These are phyloP conservation scores for Phytopythium montanum DNA, from an alignment of 352 stramenopile genomes.

Conservation along the genomic window DNA sequence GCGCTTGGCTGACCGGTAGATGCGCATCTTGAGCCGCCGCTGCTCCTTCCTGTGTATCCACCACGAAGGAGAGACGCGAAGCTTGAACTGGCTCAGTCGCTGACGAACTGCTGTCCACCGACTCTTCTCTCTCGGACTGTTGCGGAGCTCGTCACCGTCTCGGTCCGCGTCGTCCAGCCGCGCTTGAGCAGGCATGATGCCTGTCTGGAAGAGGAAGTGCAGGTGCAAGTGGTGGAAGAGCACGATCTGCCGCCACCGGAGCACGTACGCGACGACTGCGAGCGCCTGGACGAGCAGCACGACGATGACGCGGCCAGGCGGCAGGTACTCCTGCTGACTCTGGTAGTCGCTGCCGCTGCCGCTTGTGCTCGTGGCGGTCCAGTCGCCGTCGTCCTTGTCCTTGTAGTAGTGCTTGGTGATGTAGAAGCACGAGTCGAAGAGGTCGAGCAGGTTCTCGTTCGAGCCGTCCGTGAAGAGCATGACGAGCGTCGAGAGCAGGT, in stretches of 20 bases:
- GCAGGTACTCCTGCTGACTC: constrained; percentile 5
- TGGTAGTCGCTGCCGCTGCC: not conserved
- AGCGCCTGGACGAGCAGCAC: constrained; percentile 48
- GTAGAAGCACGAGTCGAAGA: constrained; percentile 34
- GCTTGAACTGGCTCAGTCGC: not conserved
- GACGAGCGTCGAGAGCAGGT: constrained; percentile 53
- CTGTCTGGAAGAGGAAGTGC: constrained; percentile 70
- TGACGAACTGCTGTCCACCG: not conserved
- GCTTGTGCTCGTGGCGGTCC: not conserved
- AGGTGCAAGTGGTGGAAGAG: constrained; percentile 79
- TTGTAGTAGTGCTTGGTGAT: constrained; percentile 1
- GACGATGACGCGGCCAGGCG: constrained; percentile 22
- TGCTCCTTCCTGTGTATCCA: constrained; percentile 25
- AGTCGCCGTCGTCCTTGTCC: not conserved
- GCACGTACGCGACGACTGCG: constrained; percentile 48
- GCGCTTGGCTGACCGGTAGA: constrained; percentile 66
- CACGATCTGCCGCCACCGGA: constrained; percentile 77
- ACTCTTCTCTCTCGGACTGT: not conserved
- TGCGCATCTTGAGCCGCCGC: constrained; percentile 40
- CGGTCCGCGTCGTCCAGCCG: constrained; percentile 66
- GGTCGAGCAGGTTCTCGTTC: constrained; percentile 28
- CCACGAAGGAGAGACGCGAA: not conserved
- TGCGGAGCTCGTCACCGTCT: not conserved
- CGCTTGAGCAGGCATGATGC: constrained; percentile 48
- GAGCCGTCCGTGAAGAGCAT: constrained; percentile 38